A percentile compares a stretch with the other conserved stretches of the same genome.
These are phyloP conservation scores for Huntiella omanensis DNA, from an alignment of 2,329 filamentous ascomycete species.

Conservation along the genomic window DNA sequence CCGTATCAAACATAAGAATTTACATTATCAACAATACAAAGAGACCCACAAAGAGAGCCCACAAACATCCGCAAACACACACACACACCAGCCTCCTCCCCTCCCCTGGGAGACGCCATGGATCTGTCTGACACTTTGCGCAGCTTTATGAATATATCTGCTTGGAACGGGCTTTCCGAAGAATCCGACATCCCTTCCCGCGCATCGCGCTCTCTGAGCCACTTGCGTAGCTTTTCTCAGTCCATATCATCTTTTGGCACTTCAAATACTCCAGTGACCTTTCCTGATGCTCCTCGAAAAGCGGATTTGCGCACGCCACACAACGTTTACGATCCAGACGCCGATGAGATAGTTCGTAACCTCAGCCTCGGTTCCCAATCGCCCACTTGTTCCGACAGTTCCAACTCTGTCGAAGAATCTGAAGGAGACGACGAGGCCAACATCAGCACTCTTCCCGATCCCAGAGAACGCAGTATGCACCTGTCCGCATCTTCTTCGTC, in stretches of 20 bases:
- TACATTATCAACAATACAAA: too few species aligned
- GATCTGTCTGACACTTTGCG: slow-evolving; percentile 9
- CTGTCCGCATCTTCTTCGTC: slow-evolving; percentile 16
- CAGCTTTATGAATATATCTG: slow-evolving; percentile 35
- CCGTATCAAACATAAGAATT: too few species aligned
- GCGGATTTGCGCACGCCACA: slow-evolving; percentile 5
- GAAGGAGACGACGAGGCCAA: slow-evolving; percentile 29
- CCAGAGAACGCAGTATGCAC: slow-evolving; percentile 33
- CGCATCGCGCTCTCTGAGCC: slow-evolving; percentile 7
- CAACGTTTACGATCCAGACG: slow-evolving; percentile 10
- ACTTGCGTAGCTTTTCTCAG: slow-evolving; percentile 9
- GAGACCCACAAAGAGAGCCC: too few species aligned
- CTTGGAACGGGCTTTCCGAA: slow-evolving; percentile 28
- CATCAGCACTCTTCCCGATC: slow-evolving; percentile 52
- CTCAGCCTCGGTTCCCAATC: neutral
- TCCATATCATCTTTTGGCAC: slow-evolving; percentile 5
- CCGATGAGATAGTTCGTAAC: slow-evolving; percentile 4
- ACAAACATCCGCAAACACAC: too few species aligned
- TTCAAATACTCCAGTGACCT: slow-evolving; percentile 2
- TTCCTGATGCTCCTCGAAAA: slow-evolving; percentile 1
- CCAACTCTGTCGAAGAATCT: neutral
- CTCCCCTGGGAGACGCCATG: neutral
- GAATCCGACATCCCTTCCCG: slow-evolving; percentile 8
- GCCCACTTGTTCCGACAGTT: slow-evolving; percentile 1
- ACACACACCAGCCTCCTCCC: too few species aligned